phyloP scores from a whole-genome alignment of 345 rosid species.

The Sisymbrium altissimum region DNA sequence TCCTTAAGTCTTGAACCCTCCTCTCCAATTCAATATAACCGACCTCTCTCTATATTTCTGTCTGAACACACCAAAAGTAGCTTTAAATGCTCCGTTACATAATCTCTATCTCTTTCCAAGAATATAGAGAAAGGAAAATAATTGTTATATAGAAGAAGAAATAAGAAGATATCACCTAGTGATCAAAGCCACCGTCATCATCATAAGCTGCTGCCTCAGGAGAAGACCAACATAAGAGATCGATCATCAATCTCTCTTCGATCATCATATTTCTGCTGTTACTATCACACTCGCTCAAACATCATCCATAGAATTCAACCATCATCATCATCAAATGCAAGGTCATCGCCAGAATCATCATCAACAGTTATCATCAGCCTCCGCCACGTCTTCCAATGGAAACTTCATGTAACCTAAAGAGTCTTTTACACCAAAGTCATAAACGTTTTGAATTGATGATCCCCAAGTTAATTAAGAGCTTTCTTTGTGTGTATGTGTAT shows the following conservation, averaged over 20 bases:
- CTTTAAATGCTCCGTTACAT: slow-evolving; percentile 40
- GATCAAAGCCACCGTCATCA: slow-evolving; percentile 44
- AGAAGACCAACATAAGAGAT: slow-evolving; percentile 20
- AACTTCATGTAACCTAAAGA: slow-evolving; percentile 60
- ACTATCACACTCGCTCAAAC: slow-evolving; percentile 31
- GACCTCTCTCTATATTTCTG: slow-evolving; percentile 33
- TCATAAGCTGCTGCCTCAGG: slow-evolving; percentile 15
- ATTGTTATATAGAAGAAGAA: slow-evolving; percentile 24
- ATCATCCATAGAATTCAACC: neutral
- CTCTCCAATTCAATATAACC: slow-evolving; percentile 38
- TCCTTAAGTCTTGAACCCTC: slow-evolving; percentile 17
- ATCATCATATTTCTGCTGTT: slow-evolving; percentile 40
- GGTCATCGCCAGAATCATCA: slow-evolving; percentile 42
- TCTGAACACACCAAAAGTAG: slow-evolving; percentile 19
- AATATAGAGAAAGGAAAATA: slow-evolving; percentile 34
- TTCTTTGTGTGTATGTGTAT: neutral
- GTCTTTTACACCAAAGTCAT: neutral
- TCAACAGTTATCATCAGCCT: slow-evolving; percentile 40
- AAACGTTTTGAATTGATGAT: neutral
- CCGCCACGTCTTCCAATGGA: slow-evolving; percentile 42
- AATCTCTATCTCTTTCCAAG: slow-evolving; percentile 39
- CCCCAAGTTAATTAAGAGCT: neutral
- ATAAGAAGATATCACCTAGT: slow-evolving; percentile 22
- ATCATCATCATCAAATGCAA: slow-evolving; percentile 31
- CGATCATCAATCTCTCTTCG: slow-evolving; percentile 30